Conservation (phyloP, 2,329 filamentous ascomycete species). For the Phialophora chinensis region DNA sequence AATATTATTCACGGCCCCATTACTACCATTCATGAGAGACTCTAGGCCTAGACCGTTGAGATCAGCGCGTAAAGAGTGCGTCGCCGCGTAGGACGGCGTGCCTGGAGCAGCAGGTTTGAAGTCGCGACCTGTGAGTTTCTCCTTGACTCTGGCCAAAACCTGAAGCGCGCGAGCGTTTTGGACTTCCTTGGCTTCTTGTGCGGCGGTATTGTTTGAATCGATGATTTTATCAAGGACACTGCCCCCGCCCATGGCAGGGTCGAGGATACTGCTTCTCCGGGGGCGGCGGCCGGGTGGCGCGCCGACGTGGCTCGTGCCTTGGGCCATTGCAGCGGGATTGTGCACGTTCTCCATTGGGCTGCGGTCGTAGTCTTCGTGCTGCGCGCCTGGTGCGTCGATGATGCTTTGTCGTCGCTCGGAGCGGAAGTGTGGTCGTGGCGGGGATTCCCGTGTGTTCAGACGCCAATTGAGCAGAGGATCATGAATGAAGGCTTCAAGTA, state of each 20-base stretch:
- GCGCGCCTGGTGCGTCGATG: constrained; percentile 51
- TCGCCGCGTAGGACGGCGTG: constrained; percentile 45
- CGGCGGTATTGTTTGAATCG: constrained; percentile 42
- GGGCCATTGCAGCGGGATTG: constrained; percentile 49
- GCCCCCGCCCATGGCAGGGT: constrained; percentile 48
- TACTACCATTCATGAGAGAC: constrained; percentile 29
- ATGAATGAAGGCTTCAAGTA: constrained; percentile 98
- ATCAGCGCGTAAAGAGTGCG: constrained; percentile 26
- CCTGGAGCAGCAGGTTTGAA: constrained; percentile 70
- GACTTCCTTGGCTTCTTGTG: constrained; percentile 66
- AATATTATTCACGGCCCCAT: constrained; percentile 25
- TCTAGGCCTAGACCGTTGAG: constrained; percentile 31
- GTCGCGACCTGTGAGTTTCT: constrained; percentile 93
- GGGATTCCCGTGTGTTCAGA: constrained; percentile 69
- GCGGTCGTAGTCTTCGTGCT: constrained; percentile 40
- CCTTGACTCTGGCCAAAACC: constrained; percentile 87
- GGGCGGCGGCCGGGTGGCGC: constrained; percentile 51
- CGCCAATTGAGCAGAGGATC: constrained; percentile 99
- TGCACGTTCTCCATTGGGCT: constrained; percentile 45
- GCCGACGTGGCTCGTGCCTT: constrained; percentile 38
- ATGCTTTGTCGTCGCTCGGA: constrained; percentile 67
- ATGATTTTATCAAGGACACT: constrained; percentile 53
- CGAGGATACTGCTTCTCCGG: constrained; percentile 73
- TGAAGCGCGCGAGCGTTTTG: constrained; percentile 94
- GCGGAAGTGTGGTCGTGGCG: constrained; percentile 64